Evolutionary conservation across 306 rosid species (phyloP).

Genomic region (Castanospermum australe): DNA sequence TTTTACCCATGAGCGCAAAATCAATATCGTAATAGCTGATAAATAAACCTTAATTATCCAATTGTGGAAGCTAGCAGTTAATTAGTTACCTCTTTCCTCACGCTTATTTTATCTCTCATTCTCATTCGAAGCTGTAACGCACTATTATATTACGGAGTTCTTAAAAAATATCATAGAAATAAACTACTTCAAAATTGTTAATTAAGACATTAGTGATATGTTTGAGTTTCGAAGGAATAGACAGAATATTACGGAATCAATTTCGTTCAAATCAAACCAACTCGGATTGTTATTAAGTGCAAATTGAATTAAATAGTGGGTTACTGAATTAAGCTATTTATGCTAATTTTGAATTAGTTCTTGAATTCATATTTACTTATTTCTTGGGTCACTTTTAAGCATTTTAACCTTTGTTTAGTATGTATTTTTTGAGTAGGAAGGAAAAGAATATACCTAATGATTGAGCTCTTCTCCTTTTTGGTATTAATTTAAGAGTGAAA

Average conservation of each 20-base stretch:
- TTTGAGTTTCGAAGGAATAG: too few relatives aligned
- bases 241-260: slow-evolving; percentile 16
- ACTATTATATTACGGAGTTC: too few relatives aligned
- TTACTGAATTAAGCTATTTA: not conserved
- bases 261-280: slow-evolving; percentile 26
- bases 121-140: slow-evolving; percentile 19
- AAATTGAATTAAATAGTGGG: not conserved
- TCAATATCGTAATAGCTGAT: not conserved
- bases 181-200: too few relatives aligned
- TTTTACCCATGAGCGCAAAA: slow-evolving; percentile 1
- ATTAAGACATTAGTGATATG: too few relatives aligned
- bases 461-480: too few relatives aligned
- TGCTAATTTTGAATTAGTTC: not conserved
- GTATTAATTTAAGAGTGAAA: too few relatives aligned
- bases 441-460: too few relatives aligned
- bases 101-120: not conserved
- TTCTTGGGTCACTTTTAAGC: slow-evolving; percentile 31
- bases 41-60: slow-evolving; percentile 15
- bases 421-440: too few relatives aligned
- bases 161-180: too few relatives aligned
- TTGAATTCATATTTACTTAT: not conserved
- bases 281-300: not conserved
- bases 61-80: not conserved
- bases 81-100: slow-evolving; percentile 8
- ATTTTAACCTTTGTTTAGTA: too few relatives aligned